A percentile compares a stretch with the other conserved stretches of the same genome.
Conservation (phyloP, 2,329 filamentous ascomycete species). For the Cercospora zeina region DNA sequence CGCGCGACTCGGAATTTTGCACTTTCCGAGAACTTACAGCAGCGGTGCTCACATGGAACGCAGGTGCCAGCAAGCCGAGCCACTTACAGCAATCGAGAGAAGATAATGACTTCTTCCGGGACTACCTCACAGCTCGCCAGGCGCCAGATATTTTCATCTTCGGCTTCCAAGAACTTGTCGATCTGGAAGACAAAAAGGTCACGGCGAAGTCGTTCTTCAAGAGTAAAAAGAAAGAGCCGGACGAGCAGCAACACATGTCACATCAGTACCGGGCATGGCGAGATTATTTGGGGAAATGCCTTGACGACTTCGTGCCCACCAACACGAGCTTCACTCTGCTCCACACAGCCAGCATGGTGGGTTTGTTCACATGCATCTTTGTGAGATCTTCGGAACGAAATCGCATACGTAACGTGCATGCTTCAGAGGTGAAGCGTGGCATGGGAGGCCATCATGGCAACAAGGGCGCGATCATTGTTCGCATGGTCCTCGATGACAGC, state of each 20-base stretch:
- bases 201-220: conserved; percentile 92
- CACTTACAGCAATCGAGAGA: conserved; percentile 69
- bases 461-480: conserved; percentile 87
- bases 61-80: conserved; percentile 88
- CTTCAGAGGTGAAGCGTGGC: conserved; percentile 86
- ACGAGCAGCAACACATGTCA: conserved; percentile 86
- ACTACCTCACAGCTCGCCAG: conserved; percentile 72
- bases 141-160: conserved; percentile 90
- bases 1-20: conserved; percentile 78
- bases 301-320: conserved; percentile 79
- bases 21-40: conserved; percentile 78
- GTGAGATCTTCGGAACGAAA: conserved; percentile 76
- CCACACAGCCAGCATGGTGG: conserved; percentile 86
- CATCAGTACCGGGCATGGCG: conserved; percentile 97
- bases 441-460: conserved; percentile 96
- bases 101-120: conserved; percentile 76
- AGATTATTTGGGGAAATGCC: conserved; percentile 77
- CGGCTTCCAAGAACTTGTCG: conserved; percentile 97
- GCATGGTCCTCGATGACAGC: conserved; percentile 91
- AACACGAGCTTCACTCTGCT: conserved; percentile 80
- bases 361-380: conserved; percentile 93
- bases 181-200: conserved; percentile 94
- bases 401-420: conserved; percentile 74
- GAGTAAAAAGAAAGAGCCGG: conserved; percentile 77
- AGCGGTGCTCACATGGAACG: conserved; percentile 92